Conservation (phyloP, 176 grass and related monocot species). For the Elymus sibiricus region DNA sequence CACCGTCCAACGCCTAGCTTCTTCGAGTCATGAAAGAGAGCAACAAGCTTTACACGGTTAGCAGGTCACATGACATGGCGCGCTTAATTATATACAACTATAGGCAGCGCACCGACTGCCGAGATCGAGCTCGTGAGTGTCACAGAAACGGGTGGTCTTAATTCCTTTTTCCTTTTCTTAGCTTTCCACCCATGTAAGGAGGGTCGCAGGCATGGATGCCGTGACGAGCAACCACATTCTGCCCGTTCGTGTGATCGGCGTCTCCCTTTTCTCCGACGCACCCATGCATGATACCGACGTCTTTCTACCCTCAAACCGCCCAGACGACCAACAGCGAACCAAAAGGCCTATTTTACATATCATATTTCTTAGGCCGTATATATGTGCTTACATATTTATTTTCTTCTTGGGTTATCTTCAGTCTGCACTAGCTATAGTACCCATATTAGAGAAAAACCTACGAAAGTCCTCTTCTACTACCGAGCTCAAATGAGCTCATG, state of each 20-base stretch:
- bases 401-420: no score
- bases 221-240: conserved; percentile 61
- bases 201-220: conserved; percentile 26
- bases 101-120: not conserved
- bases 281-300: conserved; percentile 17
- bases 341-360: not conserved
- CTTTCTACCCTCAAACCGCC: conserved; percentile 1
- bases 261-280: conserved; percentile 17
- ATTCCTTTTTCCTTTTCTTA: conserved; percentile 20
- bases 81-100: not conserved
- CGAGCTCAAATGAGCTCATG: no score
- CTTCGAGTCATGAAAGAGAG: no score
- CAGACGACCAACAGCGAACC: conserved; percentile 30
- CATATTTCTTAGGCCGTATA: not conserved
- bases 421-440: no score
- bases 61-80: conserved; percentile 29
- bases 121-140: conserved; percentile 22
- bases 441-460: no score
- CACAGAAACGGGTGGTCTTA: conserved; percentile 39
- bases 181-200: conserved; percentile 19
- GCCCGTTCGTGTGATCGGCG: conserved; percentile 39
- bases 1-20: no score
- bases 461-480: no score
- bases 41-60: conserved; percentile 31
- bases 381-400: not conserved